Base-by-base conservation (phyloP, 2,329 filamentous ascomycete species). In the Colletotrichum eleusines region DNA sequence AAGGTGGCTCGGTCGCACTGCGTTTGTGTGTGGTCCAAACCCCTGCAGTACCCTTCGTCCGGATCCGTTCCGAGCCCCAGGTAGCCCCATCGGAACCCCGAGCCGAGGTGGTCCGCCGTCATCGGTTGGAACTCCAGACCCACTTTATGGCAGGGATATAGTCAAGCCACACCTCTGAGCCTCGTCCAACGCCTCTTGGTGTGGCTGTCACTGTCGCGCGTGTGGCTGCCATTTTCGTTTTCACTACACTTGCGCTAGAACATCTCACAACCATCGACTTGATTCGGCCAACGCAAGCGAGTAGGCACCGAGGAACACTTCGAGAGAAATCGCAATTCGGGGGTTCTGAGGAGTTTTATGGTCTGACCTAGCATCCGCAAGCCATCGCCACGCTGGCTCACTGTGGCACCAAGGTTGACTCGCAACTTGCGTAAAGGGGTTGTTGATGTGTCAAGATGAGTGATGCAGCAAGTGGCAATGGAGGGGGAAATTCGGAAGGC, bases 381-480 rank as follows among this genome's bases (percentile, higher is more conserved):
- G n/a, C 59, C 3, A 8, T 5, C 16, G 20, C 9, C 23, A 51
- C 48, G 40, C 14, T 35, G n/a, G 14, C 35, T 12, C 33, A 28
- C 42, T 53, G 23, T n/a, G 35, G 31, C 38, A 46, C 40, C n/a
- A n/a, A 33, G 38, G 31, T 59, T 69, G 53, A 61, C 58, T 69
- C 58, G 50, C n/a, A 42, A 31, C 28, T 54, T 51, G 14, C 16
- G 14, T 42, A 12, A n/a, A 57, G n/a, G 28, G 20, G 26, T 51
- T 18, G 46, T 40, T 42, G 44, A 57, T 62, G 66, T 69, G 66
- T 35, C 63, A 77, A 68, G 59, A 77, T 75, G 73, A 66, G 59
- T 66, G 70, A 73, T 40, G 31, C 74, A 65, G 71, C 61, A 58
- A 62, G 65, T 66, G 68, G 63, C 72, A 59, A 65, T 46, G 61